Conservation (phyloP, 257 asterid species). For the Thymus quinquecostatus region DNA sequence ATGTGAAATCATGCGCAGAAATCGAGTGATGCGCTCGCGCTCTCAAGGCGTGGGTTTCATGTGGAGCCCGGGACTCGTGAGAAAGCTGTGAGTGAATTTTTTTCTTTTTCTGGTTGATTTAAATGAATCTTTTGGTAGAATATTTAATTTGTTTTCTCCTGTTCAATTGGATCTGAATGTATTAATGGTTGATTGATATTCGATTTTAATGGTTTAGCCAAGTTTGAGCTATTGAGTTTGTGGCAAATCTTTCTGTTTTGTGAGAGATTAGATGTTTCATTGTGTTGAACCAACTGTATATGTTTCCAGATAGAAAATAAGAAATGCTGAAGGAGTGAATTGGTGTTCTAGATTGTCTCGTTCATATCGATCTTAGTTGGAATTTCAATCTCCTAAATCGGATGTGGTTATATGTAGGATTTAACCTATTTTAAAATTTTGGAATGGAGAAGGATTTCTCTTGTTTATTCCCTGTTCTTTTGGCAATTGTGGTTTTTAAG, state of each 20-base stretch:
- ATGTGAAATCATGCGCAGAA: conserved; percentile 38
- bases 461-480: neutral
- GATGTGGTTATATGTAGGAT: neutral
- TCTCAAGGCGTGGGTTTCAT: conserved; percentile 68
- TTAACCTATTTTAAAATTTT: neutral
- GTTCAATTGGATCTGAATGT: conserved; percentile 19
- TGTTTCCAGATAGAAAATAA: no score
- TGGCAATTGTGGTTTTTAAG: neutral
- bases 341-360: conserved; percentile 6
- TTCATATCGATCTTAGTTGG: conserved; percentile 16
- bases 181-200: neutral
- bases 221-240: neutral
- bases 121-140: neutral
- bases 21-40: conserved; percentile 41
- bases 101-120: no score
- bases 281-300: neutral
- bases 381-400: neutral
- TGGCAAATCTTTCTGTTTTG: neutral
- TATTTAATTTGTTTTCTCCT: neutral
- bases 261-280: conserved; percentile 12
- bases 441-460: neutral
- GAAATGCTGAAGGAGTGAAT: no score
- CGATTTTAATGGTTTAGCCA: neutral
- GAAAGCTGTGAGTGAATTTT: conserved; percentile 69
- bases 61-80: conserved; percentile 88